These are phyloP conservation scores for Colletotrichum gigasporum DNA, from an alignment of 2,329 filamentous ascomycete species.

Conservation along the genomic window DNA sequence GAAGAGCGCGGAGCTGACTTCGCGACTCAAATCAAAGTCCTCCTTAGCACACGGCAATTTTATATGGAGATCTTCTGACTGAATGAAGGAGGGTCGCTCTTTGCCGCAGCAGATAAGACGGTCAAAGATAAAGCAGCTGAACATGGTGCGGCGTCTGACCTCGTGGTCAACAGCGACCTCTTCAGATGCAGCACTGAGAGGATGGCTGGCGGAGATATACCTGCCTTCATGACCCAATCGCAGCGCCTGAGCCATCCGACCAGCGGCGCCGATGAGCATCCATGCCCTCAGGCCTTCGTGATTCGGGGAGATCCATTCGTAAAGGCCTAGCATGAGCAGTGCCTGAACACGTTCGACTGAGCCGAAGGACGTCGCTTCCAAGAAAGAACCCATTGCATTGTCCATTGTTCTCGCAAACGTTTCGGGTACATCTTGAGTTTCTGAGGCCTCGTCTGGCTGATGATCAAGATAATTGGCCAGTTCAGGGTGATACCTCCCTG, in stretches of 20 bases:
- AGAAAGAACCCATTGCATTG: conserved; percentile 57
- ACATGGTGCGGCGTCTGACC: conserved; percentile 74
- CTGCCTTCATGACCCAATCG: conserved; percentile 67
- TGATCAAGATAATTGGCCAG: conserved; percentile 32
- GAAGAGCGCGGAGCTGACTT: conserved; percentile 57
- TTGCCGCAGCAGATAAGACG: conserved; percentile 74
- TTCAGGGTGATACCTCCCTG: conserved; percentile 71
- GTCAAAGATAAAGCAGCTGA: conserved; percentile 78
- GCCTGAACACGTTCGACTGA: conserved; percentile 73
- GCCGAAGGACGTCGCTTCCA: conserved; percentile 56
- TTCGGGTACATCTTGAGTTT: conserved; percentile 63
- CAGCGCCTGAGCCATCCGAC: conserved; percentile 69
- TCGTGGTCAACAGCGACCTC: conserved; percentile 55
- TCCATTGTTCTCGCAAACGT: conserved; percentile 70
- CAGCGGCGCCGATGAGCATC: conserved; percentile 71
- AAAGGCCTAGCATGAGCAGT: conserved; percentile 74
- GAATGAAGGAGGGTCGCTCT: conserved; percentile 67
- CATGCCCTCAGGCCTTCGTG: conserved; percentile 67
- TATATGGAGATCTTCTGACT: conserved; percentile 66
- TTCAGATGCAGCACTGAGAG: conserved; percentile 24
- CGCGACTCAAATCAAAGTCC: conserved; percentile 69
- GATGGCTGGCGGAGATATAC: conserved; percentile 27
- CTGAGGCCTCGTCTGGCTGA: conserved; percentile 37
- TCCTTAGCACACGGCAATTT: conserved; percentile 74
- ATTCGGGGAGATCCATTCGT: conserved; percentile 74